phyloP scores from a whole-genome alignment of 257 asterid species.

The Solanum clarkiae region DNA sequence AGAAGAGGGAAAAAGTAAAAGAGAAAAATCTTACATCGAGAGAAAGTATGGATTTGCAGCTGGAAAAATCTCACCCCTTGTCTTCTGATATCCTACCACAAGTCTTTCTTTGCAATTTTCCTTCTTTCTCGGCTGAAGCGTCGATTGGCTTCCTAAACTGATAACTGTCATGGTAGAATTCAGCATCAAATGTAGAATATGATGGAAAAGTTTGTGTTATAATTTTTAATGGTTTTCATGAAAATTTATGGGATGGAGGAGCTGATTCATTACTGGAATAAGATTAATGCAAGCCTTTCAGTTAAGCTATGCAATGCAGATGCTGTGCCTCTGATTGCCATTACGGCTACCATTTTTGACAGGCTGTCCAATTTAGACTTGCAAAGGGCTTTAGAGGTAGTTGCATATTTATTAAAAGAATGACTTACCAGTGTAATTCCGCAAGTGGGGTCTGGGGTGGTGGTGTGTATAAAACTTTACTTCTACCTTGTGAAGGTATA shows the following conservation, averaged over 20 bases:
- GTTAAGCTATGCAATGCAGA: not conserved
- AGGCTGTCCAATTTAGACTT: not conserved
- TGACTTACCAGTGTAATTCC: not conserved
- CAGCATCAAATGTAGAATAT: not conserved
- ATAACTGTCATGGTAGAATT: not conserved
- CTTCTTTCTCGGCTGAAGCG: not conserved
- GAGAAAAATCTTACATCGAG: not conserved
- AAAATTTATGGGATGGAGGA: not conserved
- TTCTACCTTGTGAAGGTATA: not conserved
- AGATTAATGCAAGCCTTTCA: not conserved
- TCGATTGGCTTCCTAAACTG: not conserved
- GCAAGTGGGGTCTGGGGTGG: not conserved
- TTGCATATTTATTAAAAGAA: not conserved
- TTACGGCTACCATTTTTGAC: not conserved
- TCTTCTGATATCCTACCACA: not conserved
- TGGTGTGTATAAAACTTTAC: not conserved
- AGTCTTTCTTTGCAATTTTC: not conserved
- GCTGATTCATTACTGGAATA: not conserved
- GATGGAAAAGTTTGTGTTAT: not conserved
- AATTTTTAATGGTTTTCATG: not conserved
- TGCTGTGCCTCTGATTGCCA: not conserved
- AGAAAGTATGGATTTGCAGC: not conserved
- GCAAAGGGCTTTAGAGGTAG: not conserved
- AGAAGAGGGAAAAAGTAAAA: not conserved
- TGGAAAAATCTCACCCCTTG: not conserved